Evolutionary conservation across 345 rosid species (phyloP), one percentile per base, ranked within the genome.

Genomic region (Syzygium aromaticum): DNA sequence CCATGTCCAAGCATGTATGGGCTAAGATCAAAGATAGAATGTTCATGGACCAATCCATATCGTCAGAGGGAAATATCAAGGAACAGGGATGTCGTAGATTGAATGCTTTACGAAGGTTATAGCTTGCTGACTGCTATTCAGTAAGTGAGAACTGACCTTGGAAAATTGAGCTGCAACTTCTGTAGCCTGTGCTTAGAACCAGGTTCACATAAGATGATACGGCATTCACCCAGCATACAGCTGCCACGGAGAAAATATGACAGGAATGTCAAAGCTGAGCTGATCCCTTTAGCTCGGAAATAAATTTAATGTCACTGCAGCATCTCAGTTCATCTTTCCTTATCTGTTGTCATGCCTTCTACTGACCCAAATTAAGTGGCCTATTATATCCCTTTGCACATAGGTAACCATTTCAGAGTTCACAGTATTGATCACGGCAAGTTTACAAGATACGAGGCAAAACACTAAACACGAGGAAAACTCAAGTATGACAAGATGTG

Each of bases 141-240:
- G 51, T 57, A 51, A 84, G 56, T n/a, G 59, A 38, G 61, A 83
- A 89, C 92, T 88, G 86, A 95, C 98, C 96, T 96, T 84, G 99
- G 97, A 90, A 94, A 97, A 89, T 97, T 97, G 84, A 97, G 97
- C 95, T 95, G 99, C 93, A 97, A 90, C 89, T 97, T 97, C 90
- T 97, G 99, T 92, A 94, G 84, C 87, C 95, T 94, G 86, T 97
- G 99, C 87, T 90, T 95, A 84, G 94, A 91, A 83, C 98, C 99
- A 22, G 99, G 88, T 89, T 97, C 99, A 89, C 99, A 95, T 23
- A 95, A 73, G 90, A 97, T 92, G 89, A 97, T 94, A 86, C 98
- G 93, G 92, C 98, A 94, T 91, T 96, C 99, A 86, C 99, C 99
- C 28, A 97, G 95, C 90, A 92, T 93, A 67, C 99, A 97, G 86